Evolutionary conservation across 805 yeast species (phyloP).

Genomic region (Millerozyma acaciae): DNA sequence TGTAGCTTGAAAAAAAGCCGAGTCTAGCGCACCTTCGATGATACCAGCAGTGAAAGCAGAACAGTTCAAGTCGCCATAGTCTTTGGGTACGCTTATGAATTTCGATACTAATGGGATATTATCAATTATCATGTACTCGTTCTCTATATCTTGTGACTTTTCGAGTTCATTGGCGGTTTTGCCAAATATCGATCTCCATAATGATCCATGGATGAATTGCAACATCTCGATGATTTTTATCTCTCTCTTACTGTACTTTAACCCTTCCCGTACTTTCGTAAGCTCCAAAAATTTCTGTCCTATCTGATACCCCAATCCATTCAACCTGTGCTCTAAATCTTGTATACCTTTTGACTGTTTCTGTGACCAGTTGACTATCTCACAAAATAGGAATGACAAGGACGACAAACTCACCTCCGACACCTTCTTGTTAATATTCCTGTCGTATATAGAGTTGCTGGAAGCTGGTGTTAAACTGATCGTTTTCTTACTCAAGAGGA

Average conservation of each 20-base stretch:
- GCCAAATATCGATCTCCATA: slow-evolving; percentile 76
- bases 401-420: slow-evolving; percentile 67
- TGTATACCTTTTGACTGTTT: slow-evolving; percentile 60
- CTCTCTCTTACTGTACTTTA: slow-evolving; percentile 60
- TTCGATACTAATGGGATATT: slow-evolving; percentile 66
- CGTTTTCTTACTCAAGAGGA: slow-evolving; percentile 30
- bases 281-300: slow-evolving; percentile 73
- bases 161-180: slow-evolving; percentile 71
- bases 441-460: slow-evolving; percentile 56
- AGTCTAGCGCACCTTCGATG: slow-evolving; percentile 75
- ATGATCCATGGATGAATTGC: slow-evolving; percentile 65
- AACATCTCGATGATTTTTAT: slow-evolving; percentile 60
- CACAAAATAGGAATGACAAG: slow-evolving; percentile 65
- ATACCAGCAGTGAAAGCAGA: slow-evolving; percentile 84
- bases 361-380: slow-evolving; percentile 64
- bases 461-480: slow-evolving; percentile 31
- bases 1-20: slow-evolving; percentile 64
- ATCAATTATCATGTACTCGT: slow-evolving; percentile 76
- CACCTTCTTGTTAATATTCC: slow-evolving; percentile 56
- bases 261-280: slow-evolving; percentile 62
- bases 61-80: slow-evolving; percentile 72
- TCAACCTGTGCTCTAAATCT: slow-evolving; percentile 54
- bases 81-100: slow-evolving; percentile 74
- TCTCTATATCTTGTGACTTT: slow-evolving; percentile 63
- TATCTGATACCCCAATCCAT: slow-evolving; percentile 71